These are phyloP conservation scores for Penstemon davidsonii DNA, from an alignment of 257 asterid species.

Conservation along the genomic window DNA sequence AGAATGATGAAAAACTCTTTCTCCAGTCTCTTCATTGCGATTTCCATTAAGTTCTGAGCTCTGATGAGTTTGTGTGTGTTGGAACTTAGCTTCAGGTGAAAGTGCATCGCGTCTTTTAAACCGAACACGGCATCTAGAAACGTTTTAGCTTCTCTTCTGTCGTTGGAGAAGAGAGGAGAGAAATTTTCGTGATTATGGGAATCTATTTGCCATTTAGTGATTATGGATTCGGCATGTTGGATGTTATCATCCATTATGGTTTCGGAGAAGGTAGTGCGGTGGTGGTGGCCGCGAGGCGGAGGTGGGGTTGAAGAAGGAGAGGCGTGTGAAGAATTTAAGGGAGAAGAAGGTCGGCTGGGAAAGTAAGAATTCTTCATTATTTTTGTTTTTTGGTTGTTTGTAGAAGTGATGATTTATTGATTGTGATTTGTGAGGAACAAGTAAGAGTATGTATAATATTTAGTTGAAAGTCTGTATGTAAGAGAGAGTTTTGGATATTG, in stretches of 20 bases:
- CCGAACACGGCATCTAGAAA: slow-evolving; percentile 48
- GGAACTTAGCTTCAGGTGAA: slow-evolving; percentile 39
- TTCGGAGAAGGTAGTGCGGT: slow-evolving; percentile 45
- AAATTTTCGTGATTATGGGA: slow-evolving; percentile 22
- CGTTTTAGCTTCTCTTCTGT: slow-evolving; percentile 40
- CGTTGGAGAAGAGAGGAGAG: slow-evolving; percentile 40
- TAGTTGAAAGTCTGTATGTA: not conserved
- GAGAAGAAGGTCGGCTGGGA: slow-evolving; percentile 43
- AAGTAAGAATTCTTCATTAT: slow-evolving; percentile 30
- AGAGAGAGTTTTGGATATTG: not conserved
- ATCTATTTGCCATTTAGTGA: slow-evolving; percentile 43
- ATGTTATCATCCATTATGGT: slow-evolving; percentile 61
- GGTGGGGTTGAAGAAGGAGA: slow-evolving; percentile 38
- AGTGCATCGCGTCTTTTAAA: slow-evolving; percentile 57
- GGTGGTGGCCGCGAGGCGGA: slow-evolving; percentile 19
- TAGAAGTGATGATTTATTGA: too few relatives aligned
- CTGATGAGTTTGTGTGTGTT: slow-evolving; percentile 44
- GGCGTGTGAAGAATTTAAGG: slow-evolving; percentile 28
- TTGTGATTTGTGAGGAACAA: not conserved
- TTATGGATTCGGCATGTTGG: slow-evolving; percentile 43
- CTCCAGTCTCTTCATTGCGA: slow-evolving; percentile 64
- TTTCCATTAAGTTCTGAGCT: slow-evolving; percentile 65
- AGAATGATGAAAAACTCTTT: slow-evolving; percentile 58
- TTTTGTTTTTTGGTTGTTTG: not conserved
- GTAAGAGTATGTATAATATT: not conserved